Evolutionary conservation across 148 eudicot species (phyloP), one percentile per base, ranked within the genome.

Genomic region (Rhododendron henanense): DNA sequence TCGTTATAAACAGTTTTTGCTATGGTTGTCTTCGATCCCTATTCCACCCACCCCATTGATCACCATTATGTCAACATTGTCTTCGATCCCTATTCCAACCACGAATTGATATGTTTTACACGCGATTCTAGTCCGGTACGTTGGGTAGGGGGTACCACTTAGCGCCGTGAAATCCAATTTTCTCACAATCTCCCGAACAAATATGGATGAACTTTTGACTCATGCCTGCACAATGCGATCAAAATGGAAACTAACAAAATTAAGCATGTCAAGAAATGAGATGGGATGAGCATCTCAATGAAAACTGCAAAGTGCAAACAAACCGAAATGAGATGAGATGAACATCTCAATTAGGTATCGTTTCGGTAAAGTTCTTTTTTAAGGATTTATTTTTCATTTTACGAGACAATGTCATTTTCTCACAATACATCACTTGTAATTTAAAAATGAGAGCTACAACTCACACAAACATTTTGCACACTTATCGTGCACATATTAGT

Each of bases 21-120:
- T 21, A 83, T 44, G 55, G 85, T 83, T 41, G 85, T 83, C 78
- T 67, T 67, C n/a, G n/a, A n/a, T n/a, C 59, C 85, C 85, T n/a
- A 83, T 83, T 47, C 78, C 78, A 41, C 78, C 55, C 25, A 83
- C 67, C 2, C 85, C 85, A 0, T 6, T 23, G 10, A 83, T 67
- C 28, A 19, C 74, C 71, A 82, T 37, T 82, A 82, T 39, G 84
- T 31, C 50, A 57, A 9, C 45, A 31, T 82, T 37, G 85, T 83
- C 78, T 67, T 67, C n/a, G n/a, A n/a, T n/a, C 59, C 85, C 85
- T n/a, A 83, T 83, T 47, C 78, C 78, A 41, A 35, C 78, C 85
- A 25, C n/a, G 23, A 10, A 65, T 83, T 19, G 47, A 83, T 83
- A 55, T 83, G 25, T 25, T 44, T 5, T n/a, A 83, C 44, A n/a